Percentiles rank a stretch among this genome's conserved stretches.
Conservation (phyloP, 495 filamentous ascomycete species). For the Neurospora sublineolata region DNA sequence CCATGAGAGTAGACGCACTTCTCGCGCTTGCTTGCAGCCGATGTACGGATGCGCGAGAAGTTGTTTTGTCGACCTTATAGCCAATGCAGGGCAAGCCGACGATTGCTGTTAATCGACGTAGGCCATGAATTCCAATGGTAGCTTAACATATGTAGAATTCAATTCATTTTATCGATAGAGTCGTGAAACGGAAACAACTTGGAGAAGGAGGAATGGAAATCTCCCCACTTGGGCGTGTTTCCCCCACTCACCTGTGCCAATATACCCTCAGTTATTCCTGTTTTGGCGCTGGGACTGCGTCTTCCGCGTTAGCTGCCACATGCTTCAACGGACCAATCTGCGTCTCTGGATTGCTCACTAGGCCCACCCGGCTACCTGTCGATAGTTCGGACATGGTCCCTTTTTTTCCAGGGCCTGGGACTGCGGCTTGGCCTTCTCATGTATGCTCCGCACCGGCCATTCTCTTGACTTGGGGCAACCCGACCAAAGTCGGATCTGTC, state of each 20-base stretch:
- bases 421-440: conserved; percentile 4
- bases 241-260: not conserved
- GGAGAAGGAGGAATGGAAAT: not conserved
- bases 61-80: not conserved
- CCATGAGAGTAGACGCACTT: not conserved
- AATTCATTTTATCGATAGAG: not conserved
- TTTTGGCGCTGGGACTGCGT: not conserved
- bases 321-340: not conserved
- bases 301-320: not conserved
- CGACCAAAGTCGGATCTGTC: conserved; percentile 11
- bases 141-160: not conserved
- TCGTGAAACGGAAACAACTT: not conserved
- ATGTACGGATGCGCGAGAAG: not conserved
- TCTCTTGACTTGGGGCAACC: conserved; percentile 11
- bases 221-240: not conserved
- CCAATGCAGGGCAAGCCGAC: not conserved
- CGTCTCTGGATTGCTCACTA: not conserved
- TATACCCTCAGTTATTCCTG: not conserved
- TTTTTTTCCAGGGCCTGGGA: conserved; percentile 2
- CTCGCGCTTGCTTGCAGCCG: not conserved
- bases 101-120: not conserved
- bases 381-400: not conserved
- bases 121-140: not conserved
- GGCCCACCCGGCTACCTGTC: not conserved
- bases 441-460: conserved; percentile 13